Conservation (phyloP, 2,329 filamentous ascomycete genomes). For the Penicillium janthinellum region DNA sequence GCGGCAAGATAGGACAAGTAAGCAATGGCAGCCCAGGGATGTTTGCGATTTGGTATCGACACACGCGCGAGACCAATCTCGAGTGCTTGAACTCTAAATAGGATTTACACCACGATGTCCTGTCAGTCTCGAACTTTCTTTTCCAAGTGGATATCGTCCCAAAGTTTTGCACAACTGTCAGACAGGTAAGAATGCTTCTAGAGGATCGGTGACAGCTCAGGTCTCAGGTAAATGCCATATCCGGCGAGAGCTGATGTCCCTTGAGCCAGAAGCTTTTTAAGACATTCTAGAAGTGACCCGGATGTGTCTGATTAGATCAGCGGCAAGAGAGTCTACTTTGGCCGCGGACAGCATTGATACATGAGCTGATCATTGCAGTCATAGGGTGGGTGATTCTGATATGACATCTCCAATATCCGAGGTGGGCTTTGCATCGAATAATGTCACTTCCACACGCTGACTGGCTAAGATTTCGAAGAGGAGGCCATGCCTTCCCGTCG, state of each 20-base stretch:
- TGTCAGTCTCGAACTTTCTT: conserved; percentile 11
- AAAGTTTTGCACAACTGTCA: conserved; percentile 2
- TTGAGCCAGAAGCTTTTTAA: neutral
- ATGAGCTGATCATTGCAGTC: neutral
- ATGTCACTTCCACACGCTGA: conserved; percentile 12
- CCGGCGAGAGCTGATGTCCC: neutral
- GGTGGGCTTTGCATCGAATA: neutral
- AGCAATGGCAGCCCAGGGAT: neutral
- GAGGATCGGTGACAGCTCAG: neutral
- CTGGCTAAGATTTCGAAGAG: conserved; percentile 5
- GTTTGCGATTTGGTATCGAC: neutral
- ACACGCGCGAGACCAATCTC: conserved; percentile 1
- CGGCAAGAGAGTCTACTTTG: neutral
- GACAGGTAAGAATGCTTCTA: neutral
- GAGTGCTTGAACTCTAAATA: conserved; percentile 4
- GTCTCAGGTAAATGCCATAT: neutral
- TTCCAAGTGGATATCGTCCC: neutral
- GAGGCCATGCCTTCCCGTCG: conserved; percentile 5
- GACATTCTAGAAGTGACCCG: neutral
- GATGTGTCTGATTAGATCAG: neutral
- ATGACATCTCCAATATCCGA: neutral
- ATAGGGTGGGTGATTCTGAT: neutral
- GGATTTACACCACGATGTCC: neutral
- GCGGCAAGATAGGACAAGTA: neutral
- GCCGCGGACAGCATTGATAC: neutral